phyloP scores from a whole-genome alignment of 805 yeast species.

The Dipodascopsis tothii region DNA sequence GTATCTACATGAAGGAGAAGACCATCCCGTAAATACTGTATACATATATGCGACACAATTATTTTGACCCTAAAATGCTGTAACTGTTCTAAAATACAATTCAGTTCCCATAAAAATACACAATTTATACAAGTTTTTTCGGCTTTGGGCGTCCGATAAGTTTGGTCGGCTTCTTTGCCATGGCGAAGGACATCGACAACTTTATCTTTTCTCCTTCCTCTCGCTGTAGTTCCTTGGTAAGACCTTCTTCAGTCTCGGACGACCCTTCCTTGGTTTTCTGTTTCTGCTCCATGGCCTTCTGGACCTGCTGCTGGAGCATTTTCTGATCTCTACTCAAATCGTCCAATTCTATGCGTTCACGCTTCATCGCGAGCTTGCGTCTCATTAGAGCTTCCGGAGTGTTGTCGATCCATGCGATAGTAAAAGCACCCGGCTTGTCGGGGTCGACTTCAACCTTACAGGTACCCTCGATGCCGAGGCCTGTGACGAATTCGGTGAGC shows the following conservation, averaged over 20 bases:
- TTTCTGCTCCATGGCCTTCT: slow-evolving; percentile 32
- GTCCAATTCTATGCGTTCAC: slow-evolving; percentile 33
- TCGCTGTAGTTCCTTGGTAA: slow-evolving; percentile 11
- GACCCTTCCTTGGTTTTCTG: neutral
- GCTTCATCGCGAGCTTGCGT: slow-evolving; percentile 35
- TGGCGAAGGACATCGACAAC: slow-evolving; percentile 10
- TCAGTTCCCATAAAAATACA: neutral
- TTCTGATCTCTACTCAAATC: slow-evolving; percentile 44
- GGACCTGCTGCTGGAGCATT: slow-evolving; percentile 48
- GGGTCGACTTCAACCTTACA: slow-evolving; percentile 41
- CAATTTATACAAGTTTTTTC: slow-evolving; percentile 4
- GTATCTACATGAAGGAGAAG: slow-evolving; percentile 83
- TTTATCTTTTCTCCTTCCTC: slow-evolving; percentile 10
- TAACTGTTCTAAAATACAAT: neutral
- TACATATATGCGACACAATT: neutral
- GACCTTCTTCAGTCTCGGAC: neutral
- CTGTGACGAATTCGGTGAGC: slow-evolving; percentile 57
- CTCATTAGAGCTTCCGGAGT: slow-evolving; percentile 43
- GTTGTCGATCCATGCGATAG: slow-evolving; percentile 48
- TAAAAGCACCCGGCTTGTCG: slow-evolving; percentile 33
- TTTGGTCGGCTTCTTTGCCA: neutral
- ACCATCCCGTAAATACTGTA: slow-evolving; percentile 38
- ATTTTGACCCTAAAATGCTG: neutral
- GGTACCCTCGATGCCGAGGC: slow-evolving; percentile 50
- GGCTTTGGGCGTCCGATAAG: slow-evolving; percentile 5